A percentile compares a stretch with the other conserved stretches of the same genome.
Conservation (phyloP, 2,329 filamentous ascomycete genomes). For the Cylindrodendrum hubeiense region DNA sequence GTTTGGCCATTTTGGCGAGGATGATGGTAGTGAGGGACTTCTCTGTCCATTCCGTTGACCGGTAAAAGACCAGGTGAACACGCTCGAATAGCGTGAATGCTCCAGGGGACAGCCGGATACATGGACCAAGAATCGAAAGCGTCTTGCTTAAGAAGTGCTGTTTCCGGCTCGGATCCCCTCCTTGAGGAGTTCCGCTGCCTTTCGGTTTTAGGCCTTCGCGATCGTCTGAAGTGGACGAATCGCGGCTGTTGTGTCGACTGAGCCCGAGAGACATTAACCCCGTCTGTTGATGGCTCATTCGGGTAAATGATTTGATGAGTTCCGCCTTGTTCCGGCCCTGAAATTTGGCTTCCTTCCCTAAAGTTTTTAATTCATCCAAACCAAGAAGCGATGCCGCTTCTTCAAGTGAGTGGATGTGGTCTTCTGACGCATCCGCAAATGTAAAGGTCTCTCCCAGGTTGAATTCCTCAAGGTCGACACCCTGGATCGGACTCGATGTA, state of each 20-base stretch:
- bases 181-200: slow-evolving; percentile 31
- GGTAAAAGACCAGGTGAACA: slow-evolving; percentile 95
- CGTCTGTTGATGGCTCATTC: slow-evolving; percentile 79
- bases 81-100: slow-evolving; percentile 89
- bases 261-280: slow-evolving; percentile 79
- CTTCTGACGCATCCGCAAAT: slow-evolving; percentile 84
- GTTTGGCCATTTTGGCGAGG: slow-evolving; percentile 86
- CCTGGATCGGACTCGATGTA: slow-evolving; percentile 38
- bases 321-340: slow-evolving; percentile 91
- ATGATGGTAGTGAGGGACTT: slow-evolving; percentile 97
- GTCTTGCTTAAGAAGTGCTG: slow-evolving; percentile 84
- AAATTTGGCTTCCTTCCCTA: slow-evolving; percentile 89
- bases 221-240: slow-evolving; percentile 62
- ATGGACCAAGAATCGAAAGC: slow-evolving; percentile 81
- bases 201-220: slow-evolving; percentile 50
- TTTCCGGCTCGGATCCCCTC: slow-evolving; percentile 71
- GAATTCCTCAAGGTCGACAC: slow-evolving; percentile 55
- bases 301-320: slow-evolving; percentile 79
- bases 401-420: slow-evolving; percentile 80
- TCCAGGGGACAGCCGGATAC: slow-evolving; percentile 81
- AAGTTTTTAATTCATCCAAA: slow-evolving; percentile 86
- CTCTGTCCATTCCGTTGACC: slow-evolving; percentile 96
- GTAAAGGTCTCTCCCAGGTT: slow-evolving; percentile 70
- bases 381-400: slow-evolving; percentile 85
- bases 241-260: slow-evolving; percentile 72